Percentiles rank a stretch among this genome's conserved stretches.
These are phyloP conservation scores for Pleodorina starrii DNA, from an alignment of 139 green algal species.

Conservation along the genomic window DNA sequence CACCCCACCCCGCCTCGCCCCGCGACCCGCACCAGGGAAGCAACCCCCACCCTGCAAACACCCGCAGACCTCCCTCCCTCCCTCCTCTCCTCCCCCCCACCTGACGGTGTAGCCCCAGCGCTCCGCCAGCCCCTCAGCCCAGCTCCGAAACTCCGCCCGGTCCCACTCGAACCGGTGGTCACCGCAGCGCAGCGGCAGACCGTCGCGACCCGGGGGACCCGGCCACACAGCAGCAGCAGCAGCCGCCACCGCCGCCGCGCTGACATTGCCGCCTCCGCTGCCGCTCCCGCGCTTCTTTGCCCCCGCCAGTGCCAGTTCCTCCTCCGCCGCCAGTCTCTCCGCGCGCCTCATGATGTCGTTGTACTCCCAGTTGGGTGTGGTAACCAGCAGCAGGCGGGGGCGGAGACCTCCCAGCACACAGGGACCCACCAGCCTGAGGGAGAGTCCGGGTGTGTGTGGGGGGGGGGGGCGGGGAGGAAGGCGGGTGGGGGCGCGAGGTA, in stretches of 20 bases:
- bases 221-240: background rate
- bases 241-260: background rate
- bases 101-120: conserved; percentile 65
- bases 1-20: too few species aligned
- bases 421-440: conserved; percentile 57
- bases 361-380: conserved; percentile 83
- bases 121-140: conserved; percentile 50
- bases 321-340: background rate
- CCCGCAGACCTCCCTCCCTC: background rate
- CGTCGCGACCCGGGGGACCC: conserved; percentile 53
- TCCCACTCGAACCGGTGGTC: conserved; percentile 84
- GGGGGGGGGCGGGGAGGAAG: background rate
- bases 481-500: background rate
- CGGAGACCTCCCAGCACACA: conserved; percentile 66
- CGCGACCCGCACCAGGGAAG: too few species aligned
- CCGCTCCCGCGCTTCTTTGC: background rate
- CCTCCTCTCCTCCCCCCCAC: conserved; percentile 3
- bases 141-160: conserved; percentile 68
- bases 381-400: conserved; percentile 68
- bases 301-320: background rate
- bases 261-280: background rate
- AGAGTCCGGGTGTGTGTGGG: too few species aligned
- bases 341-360: conserved; percentile 62
- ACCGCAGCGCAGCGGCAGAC: conserved; percentile 64
- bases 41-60: too few species aligned